Conservation (phyloP, 176 grass and related monocot genomes). For the Ensete ventricosum region DNA sequence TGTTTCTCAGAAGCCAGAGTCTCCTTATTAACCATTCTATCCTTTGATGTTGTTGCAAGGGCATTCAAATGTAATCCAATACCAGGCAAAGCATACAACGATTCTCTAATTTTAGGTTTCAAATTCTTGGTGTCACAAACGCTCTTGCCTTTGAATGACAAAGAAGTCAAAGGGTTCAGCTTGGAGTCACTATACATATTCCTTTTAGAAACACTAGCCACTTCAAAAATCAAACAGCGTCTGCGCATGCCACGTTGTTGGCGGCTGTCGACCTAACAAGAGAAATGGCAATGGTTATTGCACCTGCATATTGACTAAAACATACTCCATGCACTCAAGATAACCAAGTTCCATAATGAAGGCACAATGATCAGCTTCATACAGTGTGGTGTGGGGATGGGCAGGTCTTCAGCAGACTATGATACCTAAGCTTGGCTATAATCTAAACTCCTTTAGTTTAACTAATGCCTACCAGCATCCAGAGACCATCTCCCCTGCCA, state of each 20-base stretch:
- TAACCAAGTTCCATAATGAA: not conserved
- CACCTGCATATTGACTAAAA: not conserved
- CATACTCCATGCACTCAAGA: not conserved
- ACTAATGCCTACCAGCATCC: no score
- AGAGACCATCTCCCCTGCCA: no score
- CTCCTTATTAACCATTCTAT: slow-evolving; percentile 41
- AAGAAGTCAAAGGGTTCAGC: slow-evolving; percentile 22
- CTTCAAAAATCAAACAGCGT: slow-evolving; percentile 86
- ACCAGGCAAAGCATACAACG: slow-evolving; percentile 43
- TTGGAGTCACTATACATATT: slow-evolving; percentile 22
- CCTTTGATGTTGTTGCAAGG: slow-evolving; percentile 64
- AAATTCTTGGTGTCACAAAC: slow-evolving; percentile 19
- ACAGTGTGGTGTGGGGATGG: not conserved
- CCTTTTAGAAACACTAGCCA: slow-evolving; percentile 43
- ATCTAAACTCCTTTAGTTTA: not conserved
- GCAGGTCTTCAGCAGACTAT: not conserved
- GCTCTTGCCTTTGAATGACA: slow-evolving; percentile 45
- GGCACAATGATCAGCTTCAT: not conserved
- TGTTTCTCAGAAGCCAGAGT: slow-evolving; percentile 30
- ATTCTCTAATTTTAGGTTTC: slow-evolving; percentile 45
- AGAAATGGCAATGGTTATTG: slow-evolving; percentile 7
- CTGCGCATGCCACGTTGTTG: slow-evolving; percentile 81
- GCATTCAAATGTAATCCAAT: slow-evolving; percentile 94
- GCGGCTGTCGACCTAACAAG: slow-evolving; percentile 58
- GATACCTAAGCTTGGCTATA: not conserved